Conservation (phyloP, 345 rosid genomes). For the Angophora floribunda region DNA sequence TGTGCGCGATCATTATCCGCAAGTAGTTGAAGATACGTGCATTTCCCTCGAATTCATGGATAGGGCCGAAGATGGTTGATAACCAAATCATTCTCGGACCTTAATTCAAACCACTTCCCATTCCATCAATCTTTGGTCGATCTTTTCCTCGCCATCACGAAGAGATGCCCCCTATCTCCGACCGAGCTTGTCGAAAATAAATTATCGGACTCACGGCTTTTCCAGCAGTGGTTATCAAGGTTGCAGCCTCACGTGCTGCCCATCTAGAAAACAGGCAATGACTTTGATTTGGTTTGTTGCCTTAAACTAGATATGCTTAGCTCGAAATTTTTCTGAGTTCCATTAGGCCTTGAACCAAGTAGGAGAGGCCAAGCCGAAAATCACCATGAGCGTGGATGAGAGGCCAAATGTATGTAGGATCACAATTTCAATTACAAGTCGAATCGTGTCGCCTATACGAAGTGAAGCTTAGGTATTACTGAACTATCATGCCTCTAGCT, state of each 20-base stretch:
- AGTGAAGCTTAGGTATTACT: background rate
- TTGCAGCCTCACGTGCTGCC: background rate
- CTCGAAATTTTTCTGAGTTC: background rate
- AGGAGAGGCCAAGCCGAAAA: background rate
- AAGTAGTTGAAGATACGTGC: background rate
- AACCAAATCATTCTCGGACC: background rate
- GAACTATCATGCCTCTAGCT: no score
- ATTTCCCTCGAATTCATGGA: background rate
- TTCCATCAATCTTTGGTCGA: background rate
- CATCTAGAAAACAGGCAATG: background rate
- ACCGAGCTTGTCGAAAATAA: background rate
- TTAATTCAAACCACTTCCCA: background rate
- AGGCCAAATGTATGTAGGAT: background rate
- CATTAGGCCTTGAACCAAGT: background rate
- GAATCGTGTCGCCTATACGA: background rate
- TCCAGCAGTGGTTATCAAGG: no score
- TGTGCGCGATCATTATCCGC: background rate
- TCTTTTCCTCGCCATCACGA: background rate
- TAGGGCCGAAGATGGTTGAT: background rate
- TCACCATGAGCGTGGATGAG: fast-evolving
- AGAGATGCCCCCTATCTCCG: background rate
- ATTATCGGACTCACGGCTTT: background rate
- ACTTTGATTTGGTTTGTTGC: background rate
- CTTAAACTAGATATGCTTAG: background rate
- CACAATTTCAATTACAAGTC: background rate